These are phyloP conservation scores for Harrya chromipes DNA, from an alignment of 768 basidiomycete genomes.

Conservation along the genomic window DNA sequence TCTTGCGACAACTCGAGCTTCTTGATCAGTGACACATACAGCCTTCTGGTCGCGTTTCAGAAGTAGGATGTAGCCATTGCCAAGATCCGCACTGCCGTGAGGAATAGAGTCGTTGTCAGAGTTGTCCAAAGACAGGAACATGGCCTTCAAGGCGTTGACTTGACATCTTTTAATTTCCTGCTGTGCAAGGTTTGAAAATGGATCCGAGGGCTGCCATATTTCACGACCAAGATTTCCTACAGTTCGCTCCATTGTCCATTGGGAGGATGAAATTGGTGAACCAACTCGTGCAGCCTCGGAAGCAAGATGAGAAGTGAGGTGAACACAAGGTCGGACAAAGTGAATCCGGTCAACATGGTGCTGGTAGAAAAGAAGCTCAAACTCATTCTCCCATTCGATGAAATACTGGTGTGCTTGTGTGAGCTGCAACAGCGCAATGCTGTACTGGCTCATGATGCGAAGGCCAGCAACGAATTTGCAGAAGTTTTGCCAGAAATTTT, in stretches of 20 bases:
- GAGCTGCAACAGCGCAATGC: neutral
- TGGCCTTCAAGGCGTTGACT: no score
- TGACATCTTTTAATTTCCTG: no score
- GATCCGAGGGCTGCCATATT: neutral
- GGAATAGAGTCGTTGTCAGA: no score
- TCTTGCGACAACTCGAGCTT: no score
- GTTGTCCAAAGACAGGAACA: no score
- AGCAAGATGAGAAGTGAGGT: neutral
- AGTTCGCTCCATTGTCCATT: neutral
- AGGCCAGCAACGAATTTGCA: conserved; percentile 1
- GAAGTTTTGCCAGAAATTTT: neutral
- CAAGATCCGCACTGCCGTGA: no score
- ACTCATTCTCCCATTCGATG: neutral
- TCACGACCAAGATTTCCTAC: neutral
- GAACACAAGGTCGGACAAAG: neutral
- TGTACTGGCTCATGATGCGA: neutral
- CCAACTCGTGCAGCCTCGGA: neutral
- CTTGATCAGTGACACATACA: no score
- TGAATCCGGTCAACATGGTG: neutral
- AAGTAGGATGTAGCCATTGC: no score
- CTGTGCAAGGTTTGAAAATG: neutral
- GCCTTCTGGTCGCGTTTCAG: no score
- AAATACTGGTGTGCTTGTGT: neutral
- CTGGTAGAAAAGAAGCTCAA: neutral
- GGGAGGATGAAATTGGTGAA: no score